phyloP scores from a whole-genome alignment of 768 basidiomycete species.

The Cystobasidiopsis lactophilus region DNA sequence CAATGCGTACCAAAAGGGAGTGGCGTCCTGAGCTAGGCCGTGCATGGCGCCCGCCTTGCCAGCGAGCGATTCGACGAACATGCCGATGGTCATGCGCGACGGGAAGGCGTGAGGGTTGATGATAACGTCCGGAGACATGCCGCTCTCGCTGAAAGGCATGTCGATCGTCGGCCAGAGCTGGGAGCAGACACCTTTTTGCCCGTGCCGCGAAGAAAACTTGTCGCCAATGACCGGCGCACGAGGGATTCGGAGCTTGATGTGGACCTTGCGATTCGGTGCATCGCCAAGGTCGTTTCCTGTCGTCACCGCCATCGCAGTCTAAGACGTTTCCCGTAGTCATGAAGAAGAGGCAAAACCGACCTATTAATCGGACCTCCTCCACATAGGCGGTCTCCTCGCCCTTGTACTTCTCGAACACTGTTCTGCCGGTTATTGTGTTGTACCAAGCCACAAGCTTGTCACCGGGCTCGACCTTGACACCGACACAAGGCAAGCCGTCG shows the following conservation, averaged over 20 bases:
- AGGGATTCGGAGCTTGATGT: conserved; percentile 76
- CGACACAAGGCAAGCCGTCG: conserved; percentile 70
- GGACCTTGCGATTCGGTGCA: conserved; percentile 69
- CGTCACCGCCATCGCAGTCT: not conserved
- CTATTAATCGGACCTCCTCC: conserved; percentile 74
- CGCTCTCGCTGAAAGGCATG: conserved; percentile 97
- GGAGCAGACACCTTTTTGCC: conserved; percentile 98
- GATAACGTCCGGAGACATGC: conserved; percentile 96
- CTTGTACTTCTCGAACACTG: conserved; percentile 80
- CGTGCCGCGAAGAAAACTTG: conserved; percentile 97
- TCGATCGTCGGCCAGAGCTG: conserved; percentile 96
- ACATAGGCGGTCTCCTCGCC: conserved; percentile 78
- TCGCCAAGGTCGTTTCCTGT: conserved; percentile 70
- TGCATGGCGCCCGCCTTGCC: conserved; percentile 99
- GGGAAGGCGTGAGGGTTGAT: conserved; percentile 99
- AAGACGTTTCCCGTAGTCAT: not conserved
- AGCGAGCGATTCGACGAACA: conserved; percentile 98
- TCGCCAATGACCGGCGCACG: conserved; percentile 94
- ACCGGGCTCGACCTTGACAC: conserved; percentile 44
- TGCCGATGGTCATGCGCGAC: conserved; percentile 98
- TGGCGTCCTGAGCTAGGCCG: conserved; percentile 91
- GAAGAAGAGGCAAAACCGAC: conserved; percentile 28
- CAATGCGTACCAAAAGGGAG: conserved; percentile 62
- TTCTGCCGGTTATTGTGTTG: conserved; percentile 61
- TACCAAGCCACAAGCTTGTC: conserved; percentile 68